phyloP scores from a whole-genome alignment of 352 stramenopile species.

The Phytopythium delawarense region DNA sequence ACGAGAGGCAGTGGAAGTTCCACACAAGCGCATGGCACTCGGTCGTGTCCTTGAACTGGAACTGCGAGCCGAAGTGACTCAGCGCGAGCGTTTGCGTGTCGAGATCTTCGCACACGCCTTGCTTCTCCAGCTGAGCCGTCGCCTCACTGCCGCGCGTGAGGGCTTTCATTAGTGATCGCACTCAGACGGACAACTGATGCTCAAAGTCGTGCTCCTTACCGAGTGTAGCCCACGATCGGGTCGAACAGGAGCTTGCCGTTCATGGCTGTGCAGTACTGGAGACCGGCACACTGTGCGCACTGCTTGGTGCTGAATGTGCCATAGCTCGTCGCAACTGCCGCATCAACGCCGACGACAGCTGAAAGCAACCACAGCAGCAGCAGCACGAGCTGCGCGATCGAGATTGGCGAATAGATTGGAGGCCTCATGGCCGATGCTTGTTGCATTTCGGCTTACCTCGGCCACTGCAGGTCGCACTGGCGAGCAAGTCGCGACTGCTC shows the following conservation, averaged over 20 bases:
- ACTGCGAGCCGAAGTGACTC: constrained; percentile 44
- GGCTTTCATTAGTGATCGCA: too few species aligned
- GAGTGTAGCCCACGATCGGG: constrained; percentile 57
- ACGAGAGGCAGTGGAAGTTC: constrained; percentile 76
- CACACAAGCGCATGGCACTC: constrained; percentile 57
- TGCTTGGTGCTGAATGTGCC: constrained; percentile 34
- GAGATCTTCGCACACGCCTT: constrained; percentile 70
- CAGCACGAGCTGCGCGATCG: background rate
- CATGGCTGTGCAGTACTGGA: constrained; percentile 63
- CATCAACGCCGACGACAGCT: background rate
- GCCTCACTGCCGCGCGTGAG: constrained; percentile 25
- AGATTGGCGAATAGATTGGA: background rate
- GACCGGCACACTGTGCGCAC: constrained; percentile 43
- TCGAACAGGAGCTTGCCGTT: constrained; percentile 70
- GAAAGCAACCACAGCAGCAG: background rate
- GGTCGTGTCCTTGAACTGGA: constrained; percentile 69
- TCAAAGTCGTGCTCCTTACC: constrained; percentile 14
- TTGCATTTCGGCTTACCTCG: background rate
- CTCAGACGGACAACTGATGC: too few species aligned
- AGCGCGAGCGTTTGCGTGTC: constrained; percentile 56
- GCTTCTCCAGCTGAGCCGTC: constrained; percentile 57
- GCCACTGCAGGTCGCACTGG: too few species aligned
- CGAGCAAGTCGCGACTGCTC: too few species aligned
- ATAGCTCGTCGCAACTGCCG: constrained; percentile 6
- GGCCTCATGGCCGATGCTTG: background rate